Base-by-base conservation (phyloP, 1,284 basidiomycete genomes). In the Xerocomus minutiporus region DNA sequence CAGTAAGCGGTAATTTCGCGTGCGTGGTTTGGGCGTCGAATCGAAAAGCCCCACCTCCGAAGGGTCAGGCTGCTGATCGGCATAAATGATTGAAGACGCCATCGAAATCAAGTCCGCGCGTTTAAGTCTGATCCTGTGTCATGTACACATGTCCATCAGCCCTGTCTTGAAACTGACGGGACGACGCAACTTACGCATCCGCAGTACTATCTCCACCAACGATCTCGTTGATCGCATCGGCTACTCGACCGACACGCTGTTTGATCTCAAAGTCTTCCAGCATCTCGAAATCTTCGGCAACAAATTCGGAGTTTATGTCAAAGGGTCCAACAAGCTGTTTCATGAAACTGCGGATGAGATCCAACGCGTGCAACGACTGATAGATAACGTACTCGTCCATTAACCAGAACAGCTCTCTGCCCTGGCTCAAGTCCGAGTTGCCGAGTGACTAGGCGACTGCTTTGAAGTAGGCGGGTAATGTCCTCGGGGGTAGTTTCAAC, bases 41-140 rank as follows among this genome's bases (percentile, higher is more conserved):
- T 88, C 84, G 65, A 90, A 88, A 17, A 92, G 71, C 4, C 89
- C 88, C 28, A 75, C 78, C 45, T 86, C 84, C 25, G 84, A 88
- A 3, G 85, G 82, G 61, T 90, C 88, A 3, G 83, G 76, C 51
- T 82, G 71, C 60, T 84, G 81, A 63, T 86, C 74, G 36, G 83
- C 72, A 0, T 88, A 79, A 32, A 94, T 73, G 39, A 92, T 73
- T 0, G 91, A 92, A 0, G 87, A 82, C 0, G 82, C 73, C 66
- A 81, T 74, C 0, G 85, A 79, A 45, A 88, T 75, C 11, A 88
- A 57, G 50, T 88, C 72, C 0, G 86, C 77, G 49, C 78, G 78
- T 1, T 76, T 73, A 13, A 72, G 71, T 51, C 83, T 91, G 52
- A 42, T 38, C 11, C 17, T 3, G 26, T 28, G 26, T 26, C 15